A percentile compares a stretch with the other conserved stretches of the same genome.
Conservation (phyloP, 371 early-diverging fungal species). For the Blakeslea trispora region DNA sequence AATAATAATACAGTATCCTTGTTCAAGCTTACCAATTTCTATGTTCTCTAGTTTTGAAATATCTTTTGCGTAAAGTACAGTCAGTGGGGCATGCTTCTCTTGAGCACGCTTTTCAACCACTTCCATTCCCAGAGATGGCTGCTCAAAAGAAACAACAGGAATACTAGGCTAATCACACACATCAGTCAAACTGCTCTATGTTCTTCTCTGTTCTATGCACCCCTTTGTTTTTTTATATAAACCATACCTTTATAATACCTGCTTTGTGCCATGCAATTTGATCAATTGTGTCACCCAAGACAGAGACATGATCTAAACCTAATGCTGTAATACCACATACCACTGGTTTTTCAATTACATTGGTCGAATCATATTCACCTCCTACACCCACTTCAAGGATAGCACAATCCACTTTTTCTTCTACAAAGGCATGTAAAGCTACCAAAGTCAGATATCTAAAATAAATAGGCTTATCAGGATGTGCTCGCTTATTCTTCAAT, state of each 20-base stretch:
- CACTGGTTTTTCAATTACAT: slow-evolving; percentile 68
- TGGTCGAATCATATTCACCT: slow-evolving; percentile 86
- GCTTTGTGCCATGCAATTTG: slow-evolving; percentile 95
- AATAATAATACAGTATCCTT: no score
- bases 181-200: background rate
- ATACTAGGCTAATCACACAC: slow-evolving; percentile 43
- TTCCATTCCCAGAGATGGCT: slow-evolving; percentile 67
- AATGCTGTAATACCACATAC: slow-evolving; percentile 84
- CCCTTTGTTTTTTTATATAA: no score
- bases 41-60: slow-evolving; percentile 17
- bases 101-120: slow-evolving; percentile 71
- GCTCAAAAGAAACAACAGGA: slow-evolving; percentile 74
- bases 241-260: slow-evolving; percentile 88
- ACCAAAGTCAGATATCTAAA: slow-evolving; percentile 90
- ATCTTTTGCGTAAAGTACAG: slow-evolving; percentile 21
- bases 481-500: slow-evolving; percentile 41
- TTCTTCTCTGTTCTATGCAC: background rate
- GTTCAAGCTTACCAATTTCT: slow-evolving; percentile 17
- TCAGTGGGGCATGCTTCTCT: slow-evolving; percentile 55
- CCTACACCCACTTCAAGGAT: slow-evolving; percentile 87
- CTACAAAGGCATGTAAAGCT: slow-evolving; percentile 86
- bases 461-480: slow-evolving; percentile 78
- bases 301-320: slow-evolving; percentile 78
- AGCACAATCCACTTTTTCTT: slow-evolving; percentile 80
- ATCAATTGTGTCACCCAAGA: slow-evolving; percentile 74